Percentiles rank a stretch among this genome's conserved stretches.
phyloP scores from a whole-genome alignment of 495 filamentous ascomycete genomes.

The Trichoderma reesei region DNA sequence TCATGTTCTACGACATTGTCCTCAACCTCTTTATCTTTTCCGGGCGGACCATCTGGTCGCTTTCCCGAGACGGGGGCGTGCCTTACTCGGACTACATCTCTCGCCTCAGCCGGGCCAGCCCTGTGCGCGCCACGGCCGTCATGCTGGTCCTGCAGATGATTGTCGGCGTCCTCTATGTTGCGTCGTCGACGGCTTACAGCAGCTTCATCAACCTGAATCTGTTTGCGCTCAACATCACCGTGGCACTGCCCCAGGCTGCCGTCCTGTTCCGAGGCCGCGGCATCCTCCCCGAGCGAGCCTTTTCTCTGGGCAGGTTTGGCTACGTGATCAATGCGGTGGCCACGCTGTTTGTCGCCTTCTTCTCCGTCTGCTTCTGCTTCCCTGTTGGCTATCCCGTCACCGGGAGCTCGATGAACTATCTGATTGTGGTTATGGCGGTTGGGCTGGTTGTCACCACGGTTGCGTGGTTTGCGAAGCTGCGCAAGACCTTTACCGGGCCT shows the following conservation, averaged over 20 bases:
- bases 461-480: neutral
- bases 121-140: neutral
- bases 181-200: neutral
- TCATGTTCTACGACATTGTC: slow-evolving; percentile 3
- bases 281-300: neutral
- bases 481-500: neutral
- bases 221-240: neutral
- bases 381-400: neutral
- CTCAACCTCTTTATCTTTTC: neutral
- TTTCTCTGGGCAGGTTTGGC: neutral
- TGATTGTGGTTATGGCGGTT: neutral
- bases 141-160: neutral
- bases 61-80: neutral
- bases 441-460: neutral
- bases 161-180: neutral
- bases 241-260: neutral
- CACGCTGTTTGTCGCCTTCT: neutral
- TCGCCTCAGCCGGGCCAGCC: neutral
- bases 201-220: neutral
- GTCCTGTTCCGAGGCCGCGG: neutral
- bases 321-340: neutral
- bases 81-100: neutral
- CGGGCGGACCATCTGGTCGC: neutral
- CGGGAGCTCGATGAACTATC: neutral
- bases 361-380: neutral